Evolutionary conservation across 1,284 basidiomycete species (phyloP).

Genomic region (Cystobasidium sp.): DNA sequence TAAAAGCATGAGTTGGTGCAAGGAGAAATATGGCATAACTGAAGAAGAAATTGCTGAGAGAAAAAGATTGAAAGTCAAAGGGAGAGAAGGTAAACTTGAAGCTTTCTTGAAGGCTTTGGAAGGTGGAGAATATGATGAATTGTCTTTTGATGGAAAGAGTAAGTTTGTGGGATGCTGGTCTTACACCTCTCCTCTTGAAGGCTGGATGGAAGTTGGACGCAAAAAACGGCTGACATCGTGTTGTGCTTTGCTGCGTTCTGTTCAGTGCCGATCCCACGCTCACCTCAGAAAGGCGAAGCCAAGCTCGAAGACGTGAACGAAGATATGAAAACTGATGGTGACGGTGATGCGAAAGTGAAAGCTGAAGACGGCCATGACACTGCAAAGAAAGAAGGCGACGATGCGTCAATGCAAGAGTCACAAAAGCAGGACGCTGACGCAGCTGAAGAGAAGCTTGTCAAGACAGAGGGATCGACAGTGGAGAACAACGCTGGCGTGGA

Average conservation of each 20-base stretch:
- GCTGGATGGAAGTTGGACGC: conserved; percentile 9
- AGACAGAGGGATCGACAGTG: conserved; percentile 60
- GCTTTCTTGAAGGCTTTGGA: conserved; percentile 77
- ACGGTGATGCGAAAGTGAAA: conserved; percentile 48
- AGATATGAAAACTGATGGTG: conserved; percentile 12
- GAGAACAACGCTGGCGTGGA: neutral
- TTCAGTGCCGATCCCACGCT: neutral
- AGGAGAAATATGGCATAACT: conserved; percentile 84
- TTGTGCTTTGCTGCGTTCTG: neutral
- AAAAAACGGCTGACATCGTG: too few species aligned
- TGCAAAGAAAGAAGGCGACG: conserved; percentile 47
- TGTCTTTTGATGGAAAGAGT: conserved; percentile 57
- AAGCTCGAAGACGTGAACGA: conserved; percentile 27
- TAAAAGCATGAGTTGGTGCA: conserved; percentile 71
- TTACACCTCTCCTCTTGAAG: conserved; percentile 34
- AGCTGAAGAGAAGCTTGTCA: conserved; percentile 65
- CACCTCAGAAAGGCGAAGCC: conserved; percentile 41
- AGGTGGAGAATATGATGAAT: conserved; percentile 78
- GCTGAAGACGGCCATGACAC: conserved; percentile 52
- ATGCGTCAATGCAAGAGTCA: conserved; percentile 8
- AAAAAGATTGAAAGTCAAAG: conserved; percentile 74
- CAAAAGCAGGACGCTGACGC: conserved; percentile 48
- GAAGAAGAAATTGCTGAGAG: conserved; percentile 71
- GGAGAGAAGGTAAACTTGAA: conserved; percentile 73
- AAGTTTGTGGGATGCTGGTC: conserved; percentile 44